Base-by-base conservation (phyloP, 2,329 filamentous ascomycete genomes). In the Cladophialophora carrionii region DNA sequence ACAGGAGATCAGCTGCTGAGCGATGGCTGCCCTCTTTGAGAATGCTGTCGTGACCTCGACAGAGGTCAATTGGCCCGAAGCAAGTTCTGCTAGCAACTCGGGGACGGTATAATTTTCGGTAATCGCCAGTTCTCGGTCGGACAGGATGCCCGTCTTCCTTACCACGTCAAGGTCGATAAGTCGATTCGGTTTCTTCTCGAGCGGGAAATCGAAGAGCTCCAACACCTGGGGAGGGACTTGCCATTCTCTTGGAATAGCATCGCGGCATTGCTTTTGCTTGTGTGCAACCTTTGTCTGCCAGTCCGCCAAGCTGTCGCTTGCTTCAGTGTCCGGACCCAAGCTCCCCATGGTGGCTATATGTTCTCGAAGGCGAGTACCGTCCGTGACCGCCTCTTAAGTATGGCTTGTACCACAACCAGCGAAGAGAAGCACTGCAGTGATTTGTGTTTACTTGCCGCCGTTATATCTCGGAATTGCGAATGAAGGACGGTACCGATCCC, bases 21-120 rank as follows among this genome's bases (percentile, higher is more conserved):
- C 72, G 49, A 74, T 67, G 1, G 71, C 70, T 22, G 72, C 72
- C 53, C 72, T 68, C 43, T 72, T 71, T 61, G 65, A 71, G 53
- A 74, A 74, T 0, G 72, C 72, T 2, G 56, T 68, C 9, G 70
- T 70, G 29, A 74, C 71, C 29, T 73, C 67, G 12, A 68, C 41
- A 51, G 69, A 70, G 14, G 69, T 69, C 34, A 71, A 69, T 22
- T 61, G 65, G 34, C 73, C 68, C 1, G 68, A 62, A 2, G 60
- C 58, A 17, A 72, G 63, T 58, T 65, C 67, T 8, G 52, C 53
- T 8, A 68, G 60, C 3, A 84, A 76, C 2, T 71, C 75, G 2
- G 75, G 72, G 0, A 78, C 80, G 64, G 83, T 80, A 53, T 80
- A 79, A n/a, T 75, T 72, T 37, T 83, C 80, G 0, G 83, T 84